Conservation (phyloP, 768 basidiomycete species). For the Xerocomellus intermedius region DNA sequence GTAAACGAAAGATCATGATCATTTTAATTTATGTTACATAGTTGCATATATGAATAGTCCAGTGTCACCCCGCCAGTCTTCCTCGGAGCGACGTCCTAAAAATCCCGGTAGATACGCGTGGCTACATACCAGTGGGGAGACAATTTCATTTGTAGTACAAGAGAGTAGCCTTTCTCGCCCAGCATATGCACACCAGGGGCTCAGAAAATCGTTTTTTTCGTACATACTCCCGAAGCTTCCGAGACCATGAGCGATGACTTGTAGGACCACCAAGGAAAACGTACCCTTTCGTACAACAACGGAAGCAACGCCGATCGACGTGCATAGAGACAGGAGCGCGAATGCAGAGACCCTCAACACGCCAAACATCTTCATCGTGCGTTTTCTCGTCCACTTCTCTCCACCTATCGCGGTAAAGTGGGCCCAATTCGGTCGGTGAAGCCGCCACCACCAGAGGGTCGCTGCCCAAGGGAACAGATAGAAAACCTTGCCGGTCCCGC, state of each 20-base stretch:
- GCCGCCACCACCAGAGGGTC: slow-evolving; percentile 27
- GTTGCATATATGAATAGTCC: slow-evolving; percentile 5
- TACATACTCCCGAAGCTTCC: neutral
- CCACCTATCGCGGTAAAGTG: slow-evolving; percentile 38
- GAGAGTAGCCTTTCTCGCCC: neutral
- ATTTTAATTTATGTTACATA: slow-evolving; percentile 25
- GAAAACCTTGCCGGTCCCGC: slow-evolving; percentile 37
- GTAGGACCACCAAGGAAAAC: neutral
- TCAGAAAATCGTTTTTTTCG: neutral
- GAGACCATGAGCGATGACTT: neutral
- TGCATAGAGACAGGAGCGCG: slow-evolving; percentile 2
- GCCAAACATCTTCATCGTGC: neutral
- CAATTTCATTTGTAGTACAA: no score
- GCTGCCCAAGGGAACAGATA: slow-evolving; percentile 41
- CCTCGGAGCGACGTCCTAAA: neutral
- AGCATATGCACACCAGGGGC: neutral
- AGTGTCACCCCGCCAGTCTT: neutral
- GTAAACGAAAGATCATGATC: neutral
- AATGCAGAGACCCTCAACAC: slow-evolving; percentile 2
- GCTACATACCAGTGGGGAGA: neutral
- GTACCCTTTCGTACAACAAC: neutral
- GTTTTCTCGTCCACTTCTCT: slow-evolving; percentile 34
- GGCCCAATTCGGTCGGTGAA: slow-evolving; percentile 35
- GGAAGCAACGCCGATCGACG: slow-evolving; percentile 5
- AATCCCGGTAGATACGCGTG: no score